Percentiles rank a stretch among this genome's conserved stretches.
Conservation (phyloP, 2,329 filamentous ascomycete species). For the Ophiostoma fasciatum region DNA sequence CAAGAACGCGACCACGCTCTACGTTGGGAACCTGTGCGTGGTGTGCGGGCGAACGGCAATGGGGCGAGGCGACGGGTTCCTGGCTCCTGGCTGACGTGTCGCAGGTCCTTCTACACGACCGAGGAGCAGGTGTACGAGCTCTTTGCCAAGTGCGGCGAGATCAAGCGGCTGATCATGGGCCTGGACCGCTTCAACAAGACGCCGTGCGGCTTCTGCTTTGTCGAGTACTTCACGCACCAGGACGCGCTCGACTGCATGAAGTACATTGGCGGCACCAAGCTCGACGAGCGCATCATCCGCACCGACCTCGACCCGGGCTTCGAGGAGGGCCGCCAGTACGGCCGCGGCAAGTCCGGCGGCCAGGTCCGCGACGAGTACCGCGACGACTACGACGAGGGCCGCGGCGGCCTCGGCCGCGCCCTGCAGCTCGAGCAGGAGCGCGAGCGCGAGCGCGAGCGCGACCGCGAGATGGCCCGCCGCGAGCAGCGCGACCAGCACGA, state of each 20-base stretch:
- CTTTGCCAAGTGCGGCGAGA: conserved; percentile 91
- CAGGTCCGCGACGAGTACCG: conserved; percentile 97
- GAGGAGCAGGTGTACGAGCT: conserved; percentile 98
- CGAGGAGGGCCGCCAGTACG: conserved; percentile 89
- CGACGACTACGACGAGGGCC: conserved; percentile 89
- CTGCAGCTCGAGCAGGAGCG: conserved; percentile 38
- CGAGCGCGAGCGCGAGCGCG: conserved; percentile 37
- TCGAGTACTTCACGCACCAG: conserved; percentile 97
- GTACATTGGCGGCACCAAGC: conserved; percentile 93
- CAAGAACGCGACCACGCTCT: conserved; percentile 80
- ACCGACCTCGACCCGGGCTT: conserved; percentile 95
- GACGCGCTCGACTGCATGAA: conserved; percentile 98
- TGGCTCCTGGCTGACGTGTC: neutral
- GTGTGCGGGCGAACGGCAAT: no score
- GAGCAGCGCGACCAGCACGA: neutral
- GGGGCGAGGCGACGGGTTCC: no score
- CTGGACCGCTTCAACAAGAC: conserved; percentile 95
- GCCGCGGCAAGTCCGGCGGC: conserved; percentile 84
- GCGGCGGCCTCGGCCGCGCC: conserved; percentile 76
- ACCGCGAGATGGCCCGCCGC: conserved; percentile 1
- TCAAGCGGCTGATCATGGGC: conserved; percentile 96
- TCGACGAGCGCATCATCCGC: conserved; percentile 91
- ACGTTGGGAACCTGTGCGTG: conserved; percentile 83
- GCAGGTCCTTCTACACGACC: conserved; percentile 88
- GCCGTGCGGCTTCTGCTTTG: conserved; percentile 97